Evolutionary conservation across 495 filamentous ascomycete genomes (phyloP).

Genomic region (Coniosporium apollinis): DNA sequence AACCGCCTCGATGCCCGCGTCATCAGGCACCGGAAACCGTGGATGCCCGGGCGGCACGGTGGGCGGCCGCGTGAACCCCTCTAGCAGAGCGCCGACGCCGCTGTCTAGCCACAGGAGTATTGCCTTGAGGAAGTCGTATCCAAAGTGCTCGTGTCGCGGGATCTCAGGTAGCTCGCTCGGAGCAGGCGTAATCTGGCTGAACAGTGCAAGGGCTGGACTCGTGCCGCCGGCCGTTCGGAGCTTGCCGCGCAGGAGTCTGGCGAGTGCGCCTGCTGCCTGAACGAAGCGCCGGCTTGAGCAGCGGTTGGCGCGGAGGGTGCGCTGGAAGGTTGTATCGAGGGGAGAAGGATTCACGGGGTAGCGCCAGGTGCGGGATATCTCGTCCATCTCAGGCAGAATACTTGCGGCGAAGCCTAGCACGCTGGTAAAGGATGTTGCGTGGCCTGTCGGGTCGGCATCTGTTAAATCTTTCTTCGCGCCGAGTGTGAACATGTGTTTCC

Average conservation of each 20-base stretch:
- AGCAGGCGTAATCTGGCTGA: slow-evolving; percentile 29
- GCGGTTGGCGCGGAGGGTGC: slow-evolving; percentile 39
- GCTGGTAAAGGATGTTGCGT: slow-evolving; percentile 29
- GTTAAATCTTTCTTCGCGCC: slow-evolving; percentile 20
- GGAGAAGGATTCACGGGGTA: slow-evolving; percentile 41
- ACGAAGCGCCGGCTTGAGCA: slow-evolving; percentile 46
- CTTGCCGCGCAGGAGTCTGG: slow-evolving; percentile 35
- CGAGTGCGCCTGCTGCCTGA: slow-evolving; percentile 48
- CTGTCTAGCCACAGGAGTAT: slow-evolving; percentile 46
- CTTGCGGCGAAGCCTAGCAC: slow-evolving; percentile 32
- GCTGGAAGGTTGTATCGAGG: slow-evolving; percentile 36
- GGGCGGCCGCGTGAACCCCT: slow-evolving; percentile 35
- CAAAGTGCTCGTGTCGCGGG: slow-evolving; percentile 30
- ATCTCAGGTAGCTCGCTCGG: slow-evolving; percentile 29
- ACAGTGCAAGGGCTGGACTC: slow-evolving; percentile 19
- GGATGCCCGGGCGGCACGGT: slow-evolving; percentile 20
- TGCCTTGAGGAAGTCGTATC: slow-evolving; percentile 50
- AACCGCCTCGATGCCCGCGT: slow-evolving; percentile 34
- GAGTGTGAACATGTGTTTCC: slow-evolving; percentile 37
- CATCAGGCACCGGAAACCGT: slow-evolving; percentile 35
- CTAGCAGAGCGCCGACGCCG: slow-evolving; percentile 33
- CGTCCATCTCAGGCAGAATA: slow-evolving; percentile 37
- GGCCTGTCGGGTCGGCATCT: slow-evolving; percentile 18
- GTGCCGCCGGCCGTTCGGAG: slow-evolving; percentile 21
- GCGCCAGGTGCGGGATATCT: slow-evolving; percentile 36